A percentile compares a stretch with the other conserved stretches of the same genome.
Evolutionary conservation across 2,329 filamentous ascomycete species (phyloP).

Genomic region (Paecilomyces fulvus): DNA sequence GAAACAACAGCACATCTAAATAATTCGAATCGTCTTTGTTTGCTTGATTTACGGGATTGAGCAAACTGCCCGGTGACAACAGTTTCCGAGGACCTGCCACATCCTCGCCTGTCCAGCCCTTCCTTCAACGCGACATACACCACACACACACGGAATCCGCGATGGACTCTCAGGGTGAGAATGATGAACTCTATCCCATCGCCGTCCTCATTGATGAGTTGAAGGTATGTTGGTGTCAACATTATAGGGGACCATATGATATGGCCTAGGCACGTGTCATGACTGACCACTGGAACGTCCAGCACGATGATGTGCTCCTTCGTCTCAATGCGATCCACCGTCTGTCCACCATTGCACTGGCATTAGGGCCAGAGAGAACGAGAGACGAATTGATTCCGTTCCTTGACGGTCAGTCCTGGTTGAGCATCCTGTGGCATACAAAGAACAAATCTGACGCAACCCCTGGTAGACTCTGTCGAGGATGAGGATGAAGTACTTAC

Average conservation of each 20-base stretch:
- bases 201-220: conserved; percentile 99
- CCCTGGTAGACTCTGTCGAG: conserved; percentile 80
- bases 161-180: conserved; percentile 89
- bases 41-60: conserved; percentile 19
- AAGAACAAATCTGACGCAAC: conserved; percentile 13
- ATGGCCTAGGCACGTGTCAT: conserved; percentile 10
- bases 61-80: conserved; percentile 20
- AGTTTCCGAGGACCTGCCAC: conserved; percentile 21
- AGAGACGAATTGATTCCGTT: conserved; percentile 98
- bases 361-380: conserved; percentile 89
- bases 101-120: conserved; percentile 17
- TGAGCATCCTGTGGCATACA: conserved; percentile 7
- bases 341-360: conserved; percentile 94
- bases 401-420: conserved; percentile 71
- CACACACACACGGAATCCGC: conserved; percentile 35
- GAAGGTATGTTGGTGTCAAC: conserved; percentile 58
- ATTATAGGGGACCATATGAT: neutral
- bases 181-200: conserved; percentile 99
- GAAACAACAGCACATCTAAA: conserved; percentile 11
- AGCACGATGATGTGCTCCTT: conserved; percentile 98
- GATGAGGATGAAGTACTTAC: conserved; percentile 98
- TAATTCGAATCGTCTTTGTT: conserved; percentile 12
- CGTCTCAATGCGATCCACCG: conserved; percentile 97
- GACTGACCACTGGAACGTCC: conserved; percentile 15
- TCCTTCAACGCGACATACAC: conserved; percentile 13